Percentiles rank a stretch among this genome's conserved stretches.
These are phyloP conservation scores for Chlorociboria aeruginascens DNA, from an alignment of 495 filamentous ascomycete species.

Conservation along the genomic window DNA sequence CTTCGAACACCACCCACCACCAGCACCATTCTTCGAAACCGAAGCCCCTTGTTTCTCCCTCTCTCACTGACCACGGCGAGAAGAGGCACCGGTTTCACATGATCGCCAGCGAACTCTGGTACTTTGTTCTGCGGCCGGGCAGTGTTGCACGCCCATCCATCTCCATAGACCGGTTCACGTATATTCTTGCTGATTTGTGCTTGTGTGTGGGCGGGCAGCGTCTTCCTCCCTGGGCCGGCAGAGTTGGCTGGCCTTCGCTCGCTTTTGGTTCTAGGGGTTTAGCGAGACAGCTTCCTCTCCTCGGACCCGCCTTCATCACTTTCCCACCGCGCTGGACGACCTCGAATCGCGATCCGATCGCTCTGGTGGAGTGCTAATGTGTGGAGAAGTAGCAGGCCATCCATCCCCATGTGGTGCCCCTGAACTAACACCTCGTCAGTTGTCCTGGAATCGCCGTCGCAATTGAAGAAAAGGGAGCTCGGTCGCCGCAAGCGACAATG, in stretches of 20 bases:
- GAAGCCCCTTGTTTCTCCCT: slow-evolving; percentile 3
- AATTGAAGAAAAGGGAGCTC: slow-evolving; percentile 9
- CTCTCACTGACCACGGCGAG: not conserved
- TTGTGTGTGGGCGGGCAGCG: not conserved
- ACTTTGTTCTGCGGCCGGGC: no score
- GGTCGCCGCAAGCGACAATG: slow-evolving; percentile 1
- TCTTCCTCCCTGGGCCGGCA: not conserved
- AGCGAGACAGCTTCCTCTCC: slow-evolving; percentile 2
- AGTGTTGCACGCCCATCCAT: no score
- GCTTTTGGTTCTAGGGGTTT: not conserved
- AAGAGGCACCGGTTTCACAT: not conserved
- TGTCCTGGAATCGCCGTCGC: slow-evolving; percentile 11
- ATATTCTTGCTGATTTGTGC: not conserved
- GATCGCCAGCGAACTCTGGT: no score
- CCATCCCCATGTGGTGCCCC: not conserved
- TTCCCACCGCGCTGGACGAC: slow-evolving; percentile 6
- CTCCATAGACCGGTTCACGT: not conserved
- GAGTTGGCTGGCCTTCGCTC: not conserved
- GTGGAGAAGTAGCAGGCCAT: slow-evolving; percentile 12
- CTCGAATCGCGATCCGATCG: slow-evolving; percentile 8
- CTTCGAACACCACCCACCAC: no score
- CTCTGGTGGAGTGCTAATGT: slow-evolving; percentile 4
- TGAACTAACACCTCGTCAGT: slow-evolving; percentile 13
- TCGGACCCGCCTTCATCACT: not conserved
- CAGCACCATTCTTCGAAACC: not conserved